These are phyloP conservation scores for Breviolum minutum DNA, from an alignment of 73 alveolate genomes.

Conservation along the genomic window DNA sequence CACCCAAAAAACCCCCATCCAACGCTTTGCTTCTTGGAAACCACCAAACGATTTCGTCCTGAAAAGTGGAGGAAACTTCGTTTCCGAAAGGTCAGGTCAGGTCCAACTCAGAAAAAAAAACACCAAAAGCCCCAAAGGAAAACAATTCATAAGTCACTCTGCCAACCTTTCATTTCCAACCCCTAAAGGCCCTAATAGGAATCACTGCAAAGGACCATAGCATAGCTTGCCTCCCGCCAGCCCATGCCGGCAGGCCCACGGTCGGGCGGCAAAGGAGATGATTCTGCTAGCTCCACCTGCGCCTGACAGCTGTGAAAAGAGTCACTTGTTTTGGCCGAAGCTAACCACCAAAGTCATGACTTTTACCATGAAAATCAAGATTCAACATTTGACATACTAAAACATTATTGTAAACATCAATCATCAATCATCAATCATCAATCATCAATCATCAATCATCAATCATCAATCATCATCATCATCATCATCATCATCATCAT, in stretches of 20 bases:
- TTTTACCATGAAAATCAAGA: too few relatives aligned
- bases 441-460: not conserved
- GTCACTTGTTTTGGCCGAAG: too few relatives aligned
- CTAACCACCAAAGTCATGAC: too few relatives aligned
- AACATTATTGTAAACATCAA: too few relatives aligned
- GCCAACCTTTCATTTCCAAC: not conserved
- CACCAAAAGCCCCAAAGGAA: not conserved
- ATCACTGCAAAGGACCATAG: not conserved
- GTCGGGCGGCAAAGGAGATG: conserved; percentile 91
- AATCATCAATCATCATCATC: too few relatives aligned
- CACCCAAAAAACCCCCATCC: not conserved
- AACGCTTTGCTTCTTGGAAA: not conserved
- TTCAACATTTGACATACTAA: too few relatives aligned
- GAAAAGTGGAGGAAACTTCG: not conserved
- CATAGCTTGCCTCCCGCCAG: conserved; percentile 67
- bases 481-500: too few relatives aligned
- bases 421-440: too few relatives aligned
- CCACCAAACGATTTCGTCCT: not conserved
- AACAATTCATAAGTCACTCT: not conserved
- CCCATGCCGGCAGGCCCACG: conserved; percentile 94
- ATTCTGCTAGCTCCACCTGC: conserved; percentile 44
- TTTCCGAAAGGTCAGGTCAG: too few relatives aligned
- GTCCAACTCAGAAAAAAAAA: too few relatives aligned
- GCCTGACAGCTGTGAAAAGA: not conserved
- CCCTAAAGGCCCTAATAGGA: not conserved